phyloP scores from a whole-genome alignment of 768 basidiomycete genomes.

The Russula abietina region DNA sequence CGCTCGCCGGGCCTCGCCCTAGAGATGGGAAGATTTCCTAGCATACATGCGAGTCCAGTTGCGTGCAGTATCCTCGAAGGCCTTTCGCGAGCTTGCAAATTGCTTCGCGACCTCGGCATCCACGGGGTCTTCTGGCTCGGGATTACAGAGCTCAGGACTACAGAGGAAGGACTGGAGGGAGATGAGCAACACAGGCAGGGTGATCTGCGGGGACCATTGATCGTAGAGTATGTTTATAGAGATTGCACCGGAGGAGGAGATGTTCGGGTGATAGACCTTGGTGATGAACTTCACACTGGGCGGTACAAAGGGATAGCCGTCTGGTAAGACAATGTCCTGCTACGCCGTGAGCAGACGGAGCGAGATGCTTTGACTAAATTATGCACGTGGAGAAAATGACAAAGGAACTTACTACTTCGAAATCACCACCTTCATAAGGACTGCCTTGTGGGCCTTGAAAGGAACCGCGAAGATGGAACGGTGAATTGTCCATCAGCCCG shows the following conservation, averaged over 20 bases:
- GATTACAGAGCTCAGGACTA: slow-evolving; percentile 79
- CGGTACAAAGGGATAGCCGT: slow-evolving; percentile 84
- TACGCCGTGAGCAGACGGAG: slow-evolving; percentile 2
- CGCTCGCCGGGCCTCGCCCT: slow-evolving; percentile 26
- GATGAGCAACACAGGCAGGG: slow-evolving; percentile 90
- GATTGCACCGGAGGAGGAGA: slow-evolving; percentile 92
- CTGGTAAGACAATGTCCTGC: slow-evolving; percentile 88
- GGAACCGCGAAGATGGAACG: slow-evolving; percentile 85
- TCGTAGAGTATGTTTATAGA: slow-evolving; percentile 85
- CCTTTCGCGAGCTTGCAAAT: slow-evolving; percentile 77
- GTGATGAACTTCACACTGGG: slow-evolving; percentile 99
- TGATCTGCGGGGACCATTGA: slow-evolving; percentile 88
- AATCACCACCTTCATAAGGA: slow-evolving; percentile 86
- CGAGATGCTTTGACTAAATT: not conserved
- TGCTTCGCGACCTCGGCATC: slow-evolving; percentile 98
- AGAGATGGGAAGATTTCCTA: slow-evolving; percentile 49
- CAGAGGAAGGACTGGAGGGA: slow-evolving; percentile 90
- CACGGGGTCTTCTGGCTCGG: slow-evolving; percentile 92
- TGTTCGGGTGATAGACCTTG: slow-evolving; percentile 93
- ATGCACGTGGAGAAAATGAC: not conserved
- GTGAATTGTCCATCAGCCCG: slow-evolving; percentile 79
- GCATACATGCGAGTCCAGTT: slow-evolving; percentile 95
- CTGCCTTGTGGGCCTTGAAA: slow-evolving; percentile 91
- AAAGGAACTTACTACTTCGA: slow-evolving; percentile 70
- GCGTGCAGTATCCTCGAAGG: slow-evolving; percentile 87